phyloP scores from a whole-genome alignment of 2,329 filamentous ascomycete genomes.

The Xylariales sp. region DNA sequence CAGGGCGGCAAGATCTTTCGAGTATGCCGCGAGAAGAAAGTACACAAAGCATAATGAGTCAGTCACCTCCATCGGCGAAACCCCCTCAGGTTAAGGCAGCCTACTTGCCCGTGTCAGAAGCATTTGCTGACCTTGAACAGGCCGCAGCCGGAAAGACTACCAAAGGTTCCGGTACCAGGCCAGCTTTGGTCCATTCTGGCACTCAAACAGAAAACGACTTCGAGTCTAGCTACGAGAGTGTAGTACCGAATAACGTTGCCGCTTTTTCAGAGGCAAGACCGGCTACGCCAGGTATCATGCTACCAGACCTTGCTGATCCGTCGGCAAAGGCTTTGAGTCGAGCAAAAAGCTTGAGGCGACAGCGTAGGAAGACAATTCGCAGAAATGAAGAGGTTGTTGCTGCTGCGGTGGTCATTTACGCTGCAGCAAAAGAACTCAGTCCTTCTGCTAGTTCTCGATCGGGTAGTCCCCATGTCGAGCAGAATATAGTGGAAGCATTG shows the following conservation, averaged over 20 bases:
- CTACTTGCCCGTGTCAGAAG: not conserved
- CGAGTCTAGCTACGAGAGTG: not conserved
- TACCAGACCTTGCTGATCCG: conserved; percentile 8
- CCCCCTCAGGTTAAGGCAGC: conserved; percentile 2
- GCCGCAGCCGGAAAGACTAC: conserved; percentile 7
- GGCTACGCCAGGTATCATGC: conserved; percentile 4
- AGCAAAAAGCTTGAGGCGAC: conserved; percentile 7
- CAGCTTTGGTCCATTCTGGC: conserved; percentile 12
- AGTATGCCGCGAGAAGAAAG: not conserved
- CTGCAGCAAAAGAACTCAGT: conserved; percentile 7
- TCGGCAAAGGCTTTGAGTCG: conserved; percentile 4
- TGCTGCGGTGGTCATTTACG: conserved; percentile 11
- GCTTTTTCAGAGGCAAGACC: conserved; percentile 1
- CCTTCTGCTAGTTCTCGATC: not conserved
- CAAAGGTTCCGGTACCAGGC: conserved; percentile 10
- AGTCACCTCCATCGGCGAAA: conserved; percentile 6
- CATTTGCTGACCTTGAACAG: conserved; percentile 5
- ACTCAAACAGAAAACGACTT: conserved; percentile 10
- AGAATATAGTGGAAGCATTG: not conserved
- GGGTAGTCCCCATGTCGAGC: conserved; percentile 11
- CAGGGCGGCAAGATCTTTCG: not conserved
- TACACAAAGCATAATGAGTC: conserved; percentile 6
- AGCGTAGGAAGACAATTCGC: conserved; percentile 1
- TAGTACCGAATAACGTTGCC: not conserved
- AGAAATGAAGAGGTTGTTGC: conserved; percentile 9